Evolutionary conservation across 495 filamentous ascomycete genomes (phyloP), one percentile per base, ranked within the genome.

Genomic region (Cudoniella acicularis): DNA sequence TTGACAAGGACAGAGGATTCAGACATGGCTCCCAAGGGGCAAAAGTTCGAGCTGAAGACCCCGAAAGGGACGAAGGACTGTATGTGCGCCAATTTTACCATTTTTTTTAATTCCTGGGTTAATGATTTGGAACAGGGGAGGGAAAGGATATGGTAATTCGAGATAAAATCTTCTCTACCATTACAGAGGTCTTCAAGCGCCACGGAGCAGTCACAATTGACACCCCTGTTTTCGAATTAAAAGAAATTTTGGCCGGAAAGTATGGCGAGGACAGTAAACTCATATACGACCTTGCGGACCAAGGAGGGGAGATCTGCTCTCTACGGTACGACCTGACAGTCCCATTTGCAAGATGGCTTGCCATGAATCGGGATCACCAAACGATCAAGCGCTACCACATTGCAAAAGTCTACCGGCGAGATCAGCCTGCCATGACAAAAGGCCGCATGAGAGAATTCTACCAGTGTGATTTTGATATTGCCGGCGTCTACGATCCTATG

Each of bases 391-490:
- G 91, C 25, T 94, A 93, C 71, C 88, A 92, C 75, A 91, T 94
- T 61, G 89, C 89, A 56, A 94, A 94, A 73, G 91, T 95, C 36
- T 93, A 91, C 75, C 80, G 89, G 57, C 73, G 89, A 67, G 89
- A 92, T 72, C 87, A 90, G 70, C 87, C 87, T 42, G 68, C 88
- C 54, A 89, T 94, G 78, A 87, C 83, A 52, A 92, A 92, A 69
- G 94, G 94, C 51, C 83, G 91, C 4, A 93, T 97, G 88, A 82
- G 94, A 59, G 93, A 98, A 72, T 96, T 98, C 73, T 96, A 95
- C 72, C 93, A 98, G 77, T 96, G 92, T 73, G 93, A 98, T 73
- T 96, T 97, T 69, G 93, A 98, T 71, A 91, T 97, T 75, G 93
- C 93, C 22, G 93, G 92, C 59, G 72, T 76, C 27, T 95, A 90